These are phyloP conservation scores for Wickerhamomyces hampshirensis DNA, from an alignment of 805 yeast genomes.

Conservation along the genomic window DNA sequence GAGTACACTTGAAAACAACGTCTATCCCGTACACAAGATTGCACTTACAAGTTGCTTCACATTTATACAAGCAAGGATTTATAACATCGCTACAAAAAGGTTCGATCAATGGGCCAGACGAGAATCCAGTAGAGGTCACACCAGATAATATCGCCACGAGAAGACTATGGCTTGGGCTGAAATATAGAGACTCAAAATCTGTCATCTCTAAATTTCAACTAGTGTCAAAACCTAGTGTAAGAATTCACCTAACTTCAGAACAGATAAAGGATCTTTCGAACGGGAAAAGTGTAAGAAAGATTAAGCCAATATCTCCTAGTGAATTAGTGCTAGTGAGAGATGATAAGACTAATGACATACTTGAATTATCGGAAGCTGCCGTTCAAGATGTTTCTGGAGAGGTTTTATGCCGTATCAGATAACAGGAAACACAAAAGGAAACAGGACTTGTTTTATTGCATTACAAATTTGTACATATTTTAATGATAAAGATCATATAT, in stretches of 20 bases:
- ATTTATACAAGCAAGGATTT: constrained; percentile 88
- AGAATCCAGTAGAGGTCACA: constrained; percentile 67
- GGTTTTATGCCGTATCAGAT: constrained; percentile 73
- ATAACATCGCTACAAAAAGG: constrained; percentile 82
- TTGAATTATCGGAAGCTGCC: constrained; percentile 86
- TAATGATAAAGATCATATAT: background rate
- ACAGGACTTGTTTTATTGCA: background rate
- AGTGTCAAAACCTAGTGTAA: constrained; percentile 81
- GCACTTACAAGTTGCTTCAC: constrained; percentile 78
- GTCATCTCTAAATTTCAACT: constrained; percentile 69
- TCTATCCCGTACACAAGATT: constrained; percentile 78
- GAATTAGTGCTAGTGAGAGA: constrained; percentile 72
- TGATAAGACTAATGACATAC: constrained; percentile 40
- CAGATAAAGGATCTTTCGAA: constrained; percentile 72
- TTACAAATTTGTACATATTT: background rate
- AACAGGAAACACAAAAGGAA: constrained; percentile 3
- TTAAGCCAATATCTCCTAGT: constrained; percentile 83
- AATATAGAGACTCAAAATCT: constrained; percentile 76
- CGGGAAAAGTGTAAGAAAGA: constrained; percentile 70
- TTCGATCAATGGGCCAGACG: constrained; percentile 79
- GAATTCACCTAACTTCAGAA: constrained; percentile 53
- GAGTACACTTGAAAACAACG: constrained; percentile 69
- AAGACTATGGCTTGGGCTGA: constrained; percentile 87
- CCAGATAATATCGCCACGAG: constrained; percentile 83
- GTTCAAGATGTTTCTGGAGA: constrained; percentile 67